Base-by-base conservation (phyloP, 108 stramenopile genomes). In the Cyclotella choctawhatcheeana region DNA sequence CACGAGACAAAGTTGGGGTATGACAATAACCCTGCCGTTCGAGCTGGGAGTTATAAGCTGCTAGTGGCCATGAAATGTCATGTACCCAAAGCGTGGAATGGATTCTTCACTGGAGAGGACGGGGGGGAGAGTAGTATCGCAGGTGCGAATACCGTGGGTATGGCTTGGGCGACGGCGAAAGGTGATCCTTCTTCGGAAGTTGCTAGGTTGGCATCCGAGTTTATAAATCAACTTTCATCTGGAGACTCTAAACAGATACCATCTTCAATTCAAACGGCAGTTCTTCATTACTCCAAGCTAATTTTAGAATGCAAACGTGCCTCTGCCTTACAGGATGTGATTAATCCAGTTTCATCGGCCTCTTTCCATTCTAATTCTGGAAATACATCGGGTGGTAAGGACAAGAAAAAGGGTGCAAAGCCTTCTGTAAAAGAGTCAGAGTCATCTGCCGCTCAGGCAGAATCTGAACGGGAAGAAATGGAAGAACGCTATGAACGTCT, bases 401-500 rank as follows among this genome's bases (percentile, higher is more conserved):
- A 58, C 22, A 71, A 71, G 61, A 48, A 56, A 18, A 63, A 64
- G 26, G 44, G 50, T 22, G 68, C 26, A 3, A 70, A 62, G 29
- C 18, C n/a, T 35, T 2, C 29, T 18, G 17, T n/a, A 1, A 48
- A 45, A 5, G 25, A 32, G 3, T 31, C 33, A 1, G 65, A 67
- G 5, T 5, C 31, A 0, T 63, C 22, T 34, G 48, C 37, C 34
- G 56, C 20, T n/a, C 17, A 76, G 3, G 72, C 69, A 29, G 86
- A 85, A 58, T 35, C 51, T 21, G 88, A 89, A 54, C 63, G 80
- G 18, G 89, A 91, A 75, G 84, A 84, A 56, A 62, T 83, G 62
- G 93, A 90, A 35, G 90, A 94, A 60, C 76, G 84, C 25, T 92
- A 84, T 71, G 90, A 90, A 69, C 86, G 90, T 1, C 79, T 90